Percentiles rank a stretch among this genome's conserved stretches.
Evolutionary conservation across 108 stramenopile species (phyloP).

Genomic region (Nannochloropsis salina): DNA sequence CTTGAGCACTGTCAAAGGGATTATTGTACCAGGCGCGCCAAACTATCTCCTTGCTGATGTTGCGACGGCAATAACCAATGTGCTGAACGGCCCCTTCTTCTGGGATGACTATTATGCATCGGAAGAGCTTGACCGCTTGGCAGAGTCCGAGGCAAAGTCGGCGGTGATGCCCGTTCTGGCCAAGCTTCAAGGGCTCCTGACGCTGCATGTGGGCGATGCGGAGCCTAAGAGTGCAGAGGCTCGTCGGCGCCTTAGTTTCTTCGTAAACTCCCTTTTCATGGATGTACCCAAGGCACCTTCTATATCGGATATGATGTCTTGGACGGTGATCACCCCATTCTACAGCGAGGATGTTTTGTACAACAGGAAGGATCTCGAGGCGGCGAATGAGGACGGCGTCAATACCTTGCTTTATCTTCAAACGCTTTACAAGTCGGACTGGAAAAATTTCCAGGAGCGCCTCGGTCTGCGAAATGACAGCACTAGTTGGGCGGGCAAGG

Average conservation of each 20-base stretch:
- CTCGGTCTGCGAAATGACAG: conserved; percentile 67
- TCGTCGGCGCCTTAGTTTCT: conserved; percentile 85
- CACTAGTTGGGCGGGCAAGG: conserved; percentile 82
- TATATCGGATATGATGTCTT: conserved; percentile 87
- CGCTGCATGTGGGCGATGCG: conserved; percentile 81
- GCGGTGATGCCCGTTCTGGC: conserved; percentile 26
- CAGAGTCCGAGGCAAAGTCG: conserved; percentile 56
- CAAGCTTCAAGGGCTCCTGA: conserved; percentile 76
- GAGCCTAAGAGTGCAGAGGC: conserved; percentile 93
- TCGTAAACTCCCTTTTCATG: conserved; percentile 97
- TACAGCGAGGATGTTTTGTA: conserved; percentile 93
- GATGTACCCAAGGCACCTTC: conserved; percentile 93
- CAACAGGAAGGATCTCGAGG: conserved; percentile 78
- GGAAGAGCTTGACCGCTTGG: conserved; percentile 69
- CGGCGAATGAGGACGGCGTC: conserved; percentile 77
- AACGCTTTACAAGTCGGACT: conserved; percentile 86
- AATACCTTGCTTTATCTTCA: conserved; percentile 89
- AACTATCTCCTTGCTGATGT: background rate
- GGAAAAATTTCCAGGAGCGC: conserved; percentile 89
- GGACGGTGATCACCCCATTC: conserved; percentile 93
- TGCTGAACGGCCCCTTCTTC: conserved; percentile 65
- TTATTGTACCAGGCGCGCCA: background rate
- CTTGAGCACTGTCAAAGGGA: conserved; percentile 63
- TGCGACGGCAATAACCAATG: background rate
- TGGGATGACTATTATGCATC: conserved; percentile 92